Evolutionary conservation across 2,329 filamentous ascomycete genomes (phyloP).

Genomic region (Cytospora chrysosperma): DNA sequence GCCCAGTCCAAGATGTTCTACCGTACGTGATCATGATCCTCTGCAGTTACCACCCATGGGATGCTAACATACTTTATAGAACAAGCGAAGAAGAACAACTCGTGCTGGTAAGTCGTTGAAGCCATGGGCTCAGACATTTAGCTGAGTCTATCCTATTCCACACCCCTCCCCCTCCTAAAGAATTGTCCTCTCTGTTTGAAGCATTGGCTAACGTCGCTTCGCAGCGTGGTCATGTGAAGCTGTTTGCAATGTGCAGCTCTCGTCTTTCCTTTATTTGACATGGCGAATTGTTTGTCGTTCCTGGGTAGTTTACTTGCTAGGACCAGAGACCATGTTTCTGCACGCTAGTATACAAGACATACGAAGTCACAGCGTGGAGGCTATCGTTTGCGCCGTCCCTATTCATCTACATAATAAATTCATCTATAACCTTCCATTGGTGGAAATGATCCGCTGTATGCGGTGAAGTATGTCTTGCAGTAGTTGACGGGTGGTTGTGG

Average conservation of each 20-base stretch:
- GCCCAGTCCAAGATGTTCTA: constrained; percentile 98
- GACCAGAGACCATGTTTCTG: neutral
- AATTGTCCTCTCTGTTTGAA: no score
- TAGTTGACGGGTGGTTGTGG: neutral
- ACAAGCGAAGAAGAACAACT: constrained; percentile 78
- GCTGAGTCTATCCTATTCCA: no score
- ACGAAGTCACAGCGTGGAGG: constrained; percentile 7
- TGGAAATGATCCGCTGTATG: neutral
- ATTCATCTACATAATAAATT: constrained; percentile 15
- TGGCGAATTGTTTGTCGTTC: neutral
- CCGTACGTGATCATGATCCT: constrained; percentile 49
- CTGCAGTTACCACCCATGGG: neutral
- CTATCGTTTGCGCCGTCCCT: neutral
- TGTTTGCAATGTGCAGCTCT: neutral
- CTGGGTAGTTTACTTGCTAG: constrained; percentile 4
- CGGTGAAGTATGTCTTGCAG: neutral
- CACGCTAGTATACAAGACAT: neutral
- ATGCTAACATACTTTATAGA: constrained; percentile 34
- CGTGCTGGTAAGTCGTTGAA: constrained; percentile 55
- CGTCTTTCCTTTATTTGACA: constrained; percentile 3
- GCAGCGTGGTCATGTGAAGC: constrained; percentile 22
- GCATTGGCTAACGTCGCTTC: neutral
- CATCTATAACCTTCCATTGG: neutral
- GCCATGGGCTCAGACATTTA: neutral
- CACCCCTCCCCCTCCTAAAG: neutral